Percentiles rank a stretch among this genome's conserved stretches.
Conservation (phyloP, 495 filamentous ascomycete species). For the Alectoria sarmentosa region DNA sequence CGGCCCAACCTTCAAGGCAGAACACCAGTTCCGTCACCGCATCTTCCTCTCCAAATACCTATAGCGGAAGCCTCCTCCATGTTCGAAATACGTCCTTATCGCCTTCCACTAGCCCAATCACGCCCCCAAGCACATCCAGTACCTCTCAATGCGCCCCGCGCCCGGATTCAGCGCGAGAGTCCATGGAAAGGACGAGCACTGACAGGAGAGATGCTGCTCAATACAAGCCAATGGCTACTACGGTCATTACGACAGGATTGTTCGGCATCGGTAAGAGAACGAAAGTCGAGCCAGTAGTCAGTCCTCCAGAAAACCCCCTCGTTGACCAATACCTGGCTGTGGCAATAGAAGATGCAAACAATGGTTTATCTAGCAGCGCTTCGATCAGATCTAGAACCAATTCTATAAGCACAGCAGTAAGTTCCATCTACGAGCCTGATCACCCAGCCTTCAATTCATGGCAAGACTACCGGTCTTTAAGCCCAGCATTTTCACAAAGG, state of each 20-base stretch:
- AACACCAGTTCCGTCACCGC: neutral
- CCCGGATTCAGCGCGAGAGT: constrained; percentile 3
- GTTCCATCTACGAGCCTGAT: constrained; percentile 6
- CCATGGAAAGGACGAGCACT: constrained; percentile 4
- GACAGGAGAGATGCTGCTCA: constrained; percentile 7
- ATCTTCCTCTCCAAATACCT: neutral
- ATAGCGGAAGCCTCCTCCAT: neutral
- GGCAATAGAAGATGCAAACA: constrained; percentile 10
- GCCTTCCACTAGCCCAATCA: constrained; percentile 4
- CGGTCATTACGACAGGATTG: constrained; percentile 15
- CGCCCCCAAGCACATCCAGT: neutral
- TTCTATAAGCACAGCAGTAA: constrained; percentile 14
- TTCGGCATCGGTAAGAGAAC: constrained; percentile 18
- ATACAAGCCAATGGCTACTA: constrained; percentile 23
- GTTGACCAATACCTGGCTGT: constrained; percentile 19
- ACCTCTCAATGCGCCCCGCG: constrained; percentile 5
- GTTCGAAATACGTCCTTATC: neutral
- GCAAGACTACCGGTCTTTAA: constrained; percentile 6
- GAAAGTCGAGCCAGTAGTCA: constrained; percentile 18
- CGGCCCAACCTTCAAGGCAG: neutral
- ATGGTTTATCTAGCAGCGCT: neutral
- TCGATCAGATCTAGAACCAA: neutral
- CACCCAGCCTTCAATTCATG: constrained; percentile 11
- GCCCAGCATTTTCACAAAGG: constrained; percentile 1
- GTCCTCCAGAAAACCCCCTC: constrained; percentile 18